Conservation (phyloP, 352 stramenopile genomes). For the Pythium periplocum region DNA sequence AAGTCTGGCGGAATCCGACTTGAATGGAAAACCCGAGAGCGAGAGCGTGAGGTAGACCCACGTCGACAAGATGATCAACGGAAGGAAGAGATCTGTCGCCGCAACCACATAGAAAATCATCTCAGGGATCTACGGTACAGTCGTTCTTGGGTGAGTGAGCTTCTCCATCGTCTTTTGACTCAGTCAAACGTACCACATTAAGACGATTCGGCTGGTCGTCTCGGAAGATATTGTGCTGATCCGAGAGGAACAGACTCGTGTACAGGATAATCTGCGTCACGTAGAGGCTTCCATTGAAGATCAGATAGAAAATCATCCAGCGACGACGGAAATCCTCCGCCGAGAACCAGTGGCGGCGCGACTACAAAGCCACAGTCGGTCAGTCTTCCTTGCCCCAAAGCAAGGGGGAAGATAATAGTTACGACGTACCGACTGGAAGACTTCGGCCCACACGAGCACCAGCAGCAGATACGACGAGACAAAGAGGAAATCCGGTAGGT, state of each 20-base stretch:
- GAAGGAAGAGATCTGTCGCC: constrained; percentile 82
- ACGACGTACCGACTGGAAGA: constrained; percentile 75
- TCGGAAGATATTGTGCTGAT: constrained; percentile 76
- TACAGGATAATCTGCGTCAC: constrained; percentile 87
- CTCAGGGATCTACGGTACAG: constrained; percentile 44
- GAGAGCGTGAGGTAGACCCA: constrained; percentile 88
- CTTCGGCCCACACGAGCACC: constrained; percentile 88
- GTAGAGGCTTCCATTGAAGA: constrained; percentile 90
- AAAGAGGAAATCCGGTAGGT: constrained; percentile 90
- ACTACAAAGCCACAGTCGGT: constrained; percentile 25
- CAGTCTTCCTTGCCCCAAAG: background rate
- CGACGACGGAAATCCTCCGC: constrained; percentile 72
- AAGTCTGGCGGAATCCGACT: constrained; percentile 50
- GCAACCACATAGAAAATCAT: constrained; percentile 82
- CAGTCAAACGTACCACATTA: constrained; percentile 35
- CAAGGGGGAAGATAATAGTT: background rate
- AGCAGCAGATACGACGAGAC: constrained; percentile 89
- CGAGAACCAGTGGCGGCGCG: constrained; percentile 88
- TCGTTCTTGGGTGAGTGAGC: background rate
- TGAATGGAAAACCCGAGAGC: constrained; percentile 86
- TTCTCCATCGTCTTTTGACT: background rate
- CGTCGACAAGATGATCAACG: constrained; percentile 85
- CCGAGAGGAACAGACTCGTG: constrained; percentile 81
- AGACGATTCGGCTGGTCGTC: constrained; percentile 70
- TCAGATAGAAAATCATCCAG: constrained; percentile 91